These are phyloP conservation scores for Cornus florida DNA, from an alignment of 148 eudicot species.

Conservation along the genomic window DNA sequence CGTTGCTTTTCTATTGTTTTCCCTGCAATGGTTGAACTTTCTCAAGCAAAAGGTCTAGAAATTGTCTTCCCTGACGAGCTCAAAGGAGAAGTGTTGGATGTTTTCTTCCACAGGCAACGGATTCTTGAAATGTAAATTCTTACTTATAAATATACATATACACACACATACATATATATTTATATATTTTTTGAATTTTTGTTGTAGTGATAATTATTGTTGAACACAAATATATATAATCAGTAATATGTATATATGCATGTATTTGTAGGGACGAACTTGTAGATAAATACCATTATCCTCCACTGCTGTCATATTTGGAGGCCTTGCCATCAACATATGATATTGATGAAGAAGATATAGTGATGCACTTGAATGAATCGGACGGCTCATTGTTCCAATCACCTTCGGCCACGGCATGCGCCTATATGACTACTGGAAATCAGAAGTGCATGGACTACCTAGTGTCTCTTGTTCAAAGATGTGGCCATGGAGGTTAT, in stretches of 20 bases:
- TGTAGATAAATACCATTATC: conserved; percentile 9
- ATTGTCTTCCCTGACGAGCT: conserved; percentile 6
- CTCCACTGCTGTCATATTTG: conserved; percentile 30
- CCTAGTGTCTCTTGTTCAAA: conserved; percentile 16
- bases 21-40: conserved; percentile 28
- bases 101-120: conserved; percentile 18
- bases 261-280: conserved; percentile 26
- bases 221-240: too few relatives aligned
- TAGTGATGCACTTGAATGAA: conserved; percentile 18
- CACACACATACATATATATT: too few relatives aligned
- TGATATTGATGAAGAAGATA: conserved; percentile 8
- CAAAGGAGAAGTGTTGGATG: background rate
- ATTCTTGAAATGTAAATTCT: conserved; percentile 22
- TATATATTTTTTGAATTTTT: too few relatives aligned
- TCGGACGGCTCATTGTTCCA: conserved; percentile 37
- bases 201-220: too few relatives aligned
- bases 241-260: background rate
- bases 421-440: conserved; percentile 33
- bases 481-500: conserved; percentile 29
- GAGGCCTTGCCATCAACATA: conserved; percentile 23
- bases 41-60: conserved; percentile 17
- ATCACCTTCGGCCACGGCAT: conserved; percentile 47
- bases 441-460: conserved; percentile 22
- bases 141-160: background rate
- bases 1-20: conserved; percentile 29